Evolutionary conservation across 345 rosid species (phyloP).

Genomic region (Lenwebbia sp.): DNA sequence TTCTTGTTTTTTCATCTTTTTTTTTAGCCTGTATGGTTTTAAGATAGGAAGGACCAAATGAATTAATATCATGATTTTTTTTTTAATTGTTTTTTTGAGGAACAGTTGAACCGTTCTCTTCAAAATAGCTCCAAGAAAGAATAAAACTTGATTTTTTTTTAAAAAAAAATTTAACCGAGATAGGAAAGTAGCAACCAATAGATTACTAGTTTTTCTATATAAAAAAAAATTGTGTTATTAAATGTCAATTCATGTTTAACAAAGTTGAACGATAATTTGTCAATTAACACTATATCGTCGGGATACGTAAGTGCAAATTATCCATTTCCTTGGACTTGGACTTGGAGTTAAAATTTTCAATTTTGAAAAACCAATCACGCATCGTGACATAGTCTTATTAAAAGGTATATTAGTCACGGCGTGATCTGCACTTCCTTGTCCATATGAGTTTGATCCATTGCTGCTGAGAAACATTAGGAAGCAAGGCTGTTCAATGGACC

Average conservation of each 20-base stretch:
- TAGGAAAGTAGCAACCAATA: background rate
- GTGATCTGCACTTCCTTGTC: background rate
- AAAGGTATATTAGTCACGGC: background rate
- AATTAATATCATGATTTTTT: background rate
- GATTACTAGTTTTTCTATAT: too few species aligned
- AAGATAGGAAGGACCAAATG: background rate
- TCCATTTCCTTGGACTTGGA: background rate
- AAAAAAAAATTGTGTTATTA: too few species aligned
- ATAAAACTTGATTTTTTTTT: too few species aligned
- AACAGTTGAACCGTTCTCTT: too few species aligned
- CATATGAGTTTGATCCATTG: background rate
- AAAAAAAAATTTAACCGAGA: background rate
- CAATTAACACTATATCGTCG: background rate
- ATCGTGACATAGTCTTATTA: too few species aligned
- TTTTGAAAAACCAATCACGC: background rate
- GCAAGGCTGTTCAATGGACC: background rate
- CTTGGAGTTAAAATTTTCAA: background rate
- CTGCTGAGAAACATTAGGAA: background rate
- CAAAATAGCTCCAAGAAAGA: background rate
- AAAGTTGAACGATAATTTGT: background rate
- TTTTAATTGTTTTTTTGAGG: background rate
- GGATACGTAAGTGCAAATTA: background rate
- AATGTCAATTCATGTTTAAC: too few species aligned
- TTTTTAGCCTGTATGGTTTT: background rate
- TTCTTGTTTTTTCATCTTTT: background rate